These are phyloP conservation scores for Termitomyces bulborhizus DNA, from an alignment of 768 basidiomycete genomes.

Conservation along the genomic window DNA sequence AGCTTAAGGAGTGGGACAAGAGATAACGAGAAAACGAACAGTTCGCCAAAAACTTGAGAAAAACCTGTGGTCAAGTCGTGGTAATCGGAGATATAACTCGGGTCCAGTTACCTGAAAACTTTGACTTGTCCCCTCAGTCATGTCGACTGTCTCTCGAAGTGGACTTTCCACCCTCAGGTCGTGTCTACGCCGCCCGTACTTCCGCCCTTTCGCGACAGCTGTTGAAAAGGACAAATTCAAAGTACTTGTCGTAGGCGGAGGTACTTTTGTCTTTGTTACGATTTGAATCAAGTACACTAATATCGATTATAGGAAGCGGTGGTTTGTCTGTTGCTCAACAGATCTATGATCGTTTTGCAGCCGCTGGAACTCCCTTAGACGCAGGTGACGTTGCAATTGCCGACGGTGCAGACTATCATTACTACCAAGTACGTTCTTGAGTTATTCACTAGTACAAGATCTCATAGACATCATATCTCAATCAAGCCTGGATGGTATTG, in stretches of 20 bases:
- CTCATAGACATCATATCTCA: neutral
- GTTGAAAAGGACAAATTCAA: slow-evolving; percentile 58
- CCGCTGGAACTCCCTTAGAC: slow-evolving; percentile 60
- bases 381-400: slow-evolving; percentile 81
- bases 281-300: neutral
- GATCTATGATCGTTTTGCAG: slow-evolving; percentile 73
- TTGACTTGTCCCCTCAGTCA: neutral
- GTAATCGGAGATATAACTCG: neutral
- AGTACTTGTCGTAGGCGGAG: slow-evolving; percentile 83
- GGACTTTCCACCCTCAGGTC: slow-evolving; percentile 1
- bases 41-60: neutral
- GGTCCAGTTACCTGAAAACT: neutral
- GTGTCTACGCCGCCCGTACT: neutral
- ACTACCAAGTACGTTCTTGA: slow-evolving; percentile 60
- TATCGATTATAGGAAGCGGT: slow-evolving; percentile 52
- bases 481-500: slow-evolving; percentile 84
- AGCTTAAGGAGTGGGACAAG: neutral
- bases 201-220: slow-evolving; percentile 23
- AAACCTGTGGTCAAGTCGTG: neutral
- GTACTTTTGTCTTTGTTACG: slow-evolving; percentile 32
- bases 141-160: slow-evolving; percentile 11
- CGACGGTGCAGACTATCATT: slow-evolving; percentile 76
- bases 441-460: neutral
- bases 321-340: slow-evolving; percentile 85
- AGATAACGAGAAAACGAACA: neutral